These are phyloP conservation scores for Pueraria montana DNA, from an alignment of 306 rosid species.

Conservation along the genomic window DNA sequence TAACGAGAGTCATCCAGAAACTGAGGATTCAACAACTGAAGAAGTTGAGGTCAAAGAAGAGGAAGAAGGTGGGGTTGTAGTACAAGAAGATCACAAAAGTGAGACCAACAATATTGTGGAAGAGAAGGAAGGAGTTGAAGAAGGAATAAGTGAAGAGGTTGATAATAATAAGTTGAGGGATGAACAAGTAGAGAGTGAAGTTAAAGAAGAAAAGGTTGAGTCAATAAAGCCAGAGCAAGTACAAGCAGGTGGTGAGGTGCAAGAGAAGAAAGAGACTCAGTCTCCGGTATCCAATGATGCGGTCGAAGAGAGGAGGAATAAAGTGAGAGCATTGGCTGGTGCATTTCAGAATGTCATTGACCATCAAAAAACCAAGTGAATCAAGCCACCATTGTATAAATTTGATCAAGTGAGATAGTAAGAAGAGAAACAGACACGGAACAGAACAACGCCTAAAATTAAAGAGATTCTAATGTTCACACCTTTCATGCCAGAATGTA, in stretches of 20 bases:
- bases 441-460: not conserved
- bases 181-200: conserved; percentile 40
- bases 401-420: not conserved
- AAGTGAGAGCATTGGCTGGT: conserved; percentile 88
- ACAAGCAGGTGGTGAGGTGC: conserved; percentile 37
- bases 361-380: conserved; percentile 69
- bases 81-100: conserved; percentile 39
- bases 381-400: not conserved
- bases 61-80: conserved; percentile 13
- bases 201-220: conserved; percentile 39
- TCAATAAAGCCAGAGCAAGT: conserved; percentile 23
- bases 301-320: conserved; percentile 83
- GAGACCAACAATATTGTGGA: conserved; percentile 33
- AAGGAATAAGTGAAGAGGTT: conserved; percentile 34
- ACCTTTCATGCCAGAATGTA: too few species aligned
- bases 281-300: conserved; percentile 69
- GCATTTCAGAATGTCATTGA: conserved; percentile 96
- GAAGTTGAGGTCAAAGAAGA: conserved; percentile 48
- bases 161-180: not conserved
- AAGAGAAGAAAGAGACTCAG: conserved; percentile 59
- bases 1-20: conserved; percentile 31
- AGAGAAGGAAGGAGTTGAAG: conserved; percentile 36
- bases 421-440: not conserved
- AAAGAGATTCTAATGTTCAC: not conserved
- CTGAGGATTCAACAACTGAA: conserved; percentile 41